Evolutionary conservation across 2,329 filamentous ascomycete species (phyloP).

Genomic region (Camptophora hylomeconis): DNA sequence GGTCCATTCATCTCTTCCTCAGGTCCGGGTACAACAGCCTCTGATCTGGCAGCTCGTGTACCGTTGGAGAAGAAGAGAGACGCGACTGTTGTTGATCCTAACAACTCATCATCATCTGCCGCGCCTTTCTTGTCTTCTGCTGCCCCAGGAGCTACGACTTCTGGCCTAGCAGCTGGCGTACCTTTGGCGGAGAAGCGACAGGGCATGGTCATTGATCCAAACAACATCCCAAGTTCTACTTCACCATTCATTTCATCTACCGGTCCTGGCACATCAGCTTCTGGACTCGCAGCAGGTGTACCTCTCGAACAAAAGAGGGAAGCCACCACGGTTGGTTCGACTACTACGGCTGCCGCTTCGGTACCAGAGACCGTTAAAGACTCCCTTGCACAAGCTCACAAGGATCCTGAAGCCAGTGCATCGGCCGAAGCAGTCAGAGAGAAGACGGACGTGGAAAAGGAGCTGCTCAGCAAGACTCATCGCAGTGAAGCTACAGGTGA

Average conservation of each 20-base stretch:
- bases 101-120: too few species aligned
- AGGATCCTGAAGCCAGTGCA: constrained; percentile 58
- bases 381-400: constrained; percentile 37
- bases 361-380: constrained; percentile 33
- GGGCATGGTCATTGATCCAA: constrained; percentile 30
- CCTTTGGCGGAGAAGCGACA: constrained; percentile 25
- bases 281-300: constrained; percentile 32
- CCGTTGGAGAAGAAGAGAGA: constrained; percentile 25
- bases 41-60: constrained; percentile 30
- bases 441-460: constrained; percentile 61
- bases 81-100: constrained; percentile 25
- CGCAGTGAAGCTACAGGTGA: constrained; percentile 22
- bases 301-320: constrained; percentile 20
- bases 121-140: too few species aligned
- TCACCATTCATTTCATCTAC: constrained; percentile 3
- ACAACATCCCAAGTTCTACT: constrained; percentile 47
- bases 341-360: constrained; percentile 23
- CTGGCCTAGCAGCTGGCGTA: constrained; percentile 24
- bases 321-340: constrained; percentile 23
- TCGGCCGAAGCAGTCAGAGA: constrained; percentile 57
- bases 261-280: constrained; percentile 40
- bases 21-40: constrained; percentile 34
- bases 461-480: constrained; percentile 47
- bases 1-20: constrained; percentile 39
- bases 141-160: constrained; percentile 55